Evolutionary conservation across 257 asterid species (phyloP).

Genomic region (Nicotiana undulata): DNA sequence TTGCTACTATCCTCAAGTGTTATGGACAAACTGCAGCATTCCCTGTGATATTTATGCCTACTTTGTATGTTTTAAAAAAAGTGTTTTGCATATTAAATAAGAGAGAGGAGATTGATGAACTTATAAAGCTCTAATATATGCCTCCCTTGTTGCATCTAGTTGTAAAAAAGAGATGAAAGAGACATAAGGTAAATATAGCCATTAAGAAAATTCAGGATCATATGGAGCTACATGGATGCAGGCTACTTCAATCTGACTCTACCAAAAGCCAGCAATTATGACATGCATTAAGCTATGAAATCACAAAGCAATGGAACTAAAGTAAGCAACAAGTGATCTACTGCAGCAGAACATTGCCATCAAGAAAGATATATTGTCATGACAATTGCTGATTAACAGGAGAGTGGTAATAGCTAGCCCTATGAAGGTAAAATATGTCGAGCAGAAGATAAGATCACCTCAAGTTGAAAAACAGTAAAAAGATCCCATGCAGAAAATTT

Average conservation of each 20-base stretch:
- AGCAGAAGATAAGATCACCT: neutral
- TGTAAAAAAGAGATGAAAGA: neutral
- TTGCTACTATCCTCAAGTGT: neutral
- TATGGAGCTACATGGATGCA: neutral
- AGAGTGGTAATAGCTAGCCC: neutral
- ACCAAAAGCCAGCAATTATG: neutral
- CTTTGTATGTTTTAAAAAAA: neutral
- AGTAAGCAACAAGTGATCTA: no score
- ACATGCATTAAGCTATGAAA: neutral
- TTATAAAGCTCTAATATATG: neutral
- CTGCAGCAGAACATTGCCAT: constrained; percentile 14
- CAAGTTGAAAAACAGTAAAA: neutral
- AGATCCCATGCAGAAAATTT: neutral
- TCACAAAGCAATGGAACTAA: neutral
- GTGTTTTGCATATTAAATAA: neutral
- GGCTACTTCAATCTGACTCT: neutral
- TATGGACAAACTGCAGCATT: neutral
- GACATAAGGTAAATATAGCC: neutral
- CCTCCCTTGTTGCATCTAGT: neutral
- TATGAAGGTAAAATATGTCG: neutral
- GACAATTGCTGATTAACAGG: neutral
- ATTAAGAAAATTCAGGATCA: neutral
- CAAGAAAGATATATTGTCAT: constrained; percentile 1
- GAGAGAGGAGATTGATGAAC: neutral
- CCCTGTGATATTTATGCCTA: neutral